phyloP scores from a whole-genome alignment of 129 eudicot genomes.

The Helianthus annuus region HanXRQr2.0-SUNRISE NC_035443.2:177741777-177742276 shows the following conservation, averaged over 20 bases:
- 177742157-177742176: too few species aligned
- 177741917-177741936: conserved; percentile 58
- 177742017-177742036: conserved; percentile 15
- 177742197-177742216: too few species aligned
- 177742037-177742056: not conserved
- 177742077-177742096: too few species aligned
- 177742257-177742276: too few species aligned
- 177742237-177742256: too few species aligned
- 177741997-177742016: conserved; percentile 31
- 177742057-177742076: not conserved
- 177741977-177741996: conserved; percentile 87
- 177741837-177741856: not conserved
- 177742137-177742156: too few species aligned
- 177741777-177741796: conserved; percentile 48
- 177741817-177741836: conserved; percentile 76
- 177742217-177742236: too few species aligned
- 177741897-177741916: conserved; percentile 19
- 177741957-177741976: conserved; percentile 90
- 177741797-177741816: conserved; percentile 68
- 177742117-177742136: too few species aligned
- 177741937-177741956: conserved; percentile 86
- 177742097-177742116: too few species aligned
- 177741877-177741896: not conserved
- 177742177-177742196: too few species aligned
- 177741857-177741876: not conserved